Evolutionary conservation across 1,284 basidiomycete species (phyloP).

Genomic region (Tilletiaria anomala): DNA sequence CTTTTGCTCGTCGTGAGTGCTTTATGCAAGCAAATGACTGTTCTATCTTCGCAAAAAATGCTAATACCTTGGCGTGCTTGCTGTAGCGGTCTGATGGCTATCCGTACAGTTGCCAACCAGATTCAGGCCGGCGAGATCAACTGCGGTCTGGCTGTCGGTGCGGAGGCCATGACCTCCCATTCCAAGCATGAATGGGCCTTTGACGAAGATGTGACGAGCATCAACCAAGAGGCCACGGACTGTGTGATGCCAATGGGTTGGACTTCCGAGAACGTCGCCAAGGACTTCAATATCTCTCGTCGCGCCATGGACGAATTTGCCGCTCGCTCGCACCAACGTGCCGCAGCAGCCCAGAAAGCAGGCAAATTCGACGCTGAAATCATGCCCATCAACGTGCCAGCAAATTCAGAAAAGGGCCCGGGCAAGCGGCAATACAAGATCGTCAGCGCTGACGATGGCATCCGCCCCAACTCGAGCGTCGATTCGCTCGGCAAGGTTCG

Average conservation of each 20-base stretch:
- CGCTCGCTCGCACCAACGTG: conserved; percentile 63
- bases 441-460: conserved; percentile 64
- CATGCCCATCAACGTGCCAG: conserved; percentile 48
- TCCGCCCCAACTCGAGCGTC: conserved; percentile 60
- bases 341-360: conserved; percentile 49
- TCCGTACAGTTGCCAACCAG: conserved; percentile 65
- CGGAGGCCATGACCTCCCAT: conserved; percentile 56
- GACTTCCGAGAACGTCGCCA: conserved; percentile 60
- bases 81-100: conserved; percentile 71
- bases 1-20: conserved; percentile 51
- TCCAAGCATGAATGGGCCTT: conserved; percentile 13
- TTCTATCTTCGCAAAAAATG: background rate
- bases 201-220: conserved; percentile 12
- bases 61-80: too few relatives aligned
- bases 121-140: conserved; percentile 68
- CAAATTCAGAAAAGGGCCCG: conserved; percentile 41
- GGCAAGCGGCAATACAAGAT: conserved; percentile 48
- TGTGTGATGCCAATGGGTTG: conserved; percentile 62
- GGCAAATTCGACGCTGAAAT: conserved; percentile 66
- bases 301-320: conserved; percentile 74
- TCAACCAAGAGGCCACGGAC: conserved; percentile 23
- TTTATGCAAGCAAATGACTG: background rate
- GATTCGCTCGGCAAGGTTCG: conserved; percentile 55
- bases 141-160: conserved; percentile 65
- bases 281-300: conserved; percentile 63